Conservation (phyloP, 2,329 filamentous ascomycete genomes). For the Epichloe gansuensis region DNA sequence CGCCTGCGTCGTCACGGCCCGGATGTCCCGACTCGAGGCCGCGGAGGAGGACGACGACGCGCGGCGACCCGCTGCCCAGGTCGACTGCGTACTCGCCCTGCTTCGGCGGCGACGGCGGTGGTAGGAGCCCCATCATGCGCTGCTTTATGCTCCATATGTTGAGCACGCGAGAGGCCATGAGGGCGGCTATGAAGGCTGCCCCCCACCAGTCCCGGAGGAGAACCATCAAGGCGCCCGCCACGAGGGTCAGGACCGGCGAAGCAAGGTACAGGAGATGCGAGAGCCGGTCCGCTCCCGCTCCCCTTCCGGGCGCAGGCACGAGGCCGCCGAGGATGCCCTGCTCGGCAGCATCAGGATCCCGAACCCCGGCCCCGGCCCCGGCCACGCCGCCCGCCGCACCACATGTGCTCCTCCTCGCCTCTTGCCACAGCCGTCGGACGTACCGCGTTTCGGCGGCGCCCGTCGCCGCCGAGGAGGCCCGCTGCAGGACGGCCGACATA, state of each 20-base stretch:
- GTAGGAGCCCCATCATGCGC: slow-evolving; percentile 17
- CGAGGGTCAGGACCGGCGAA: slow-evolving; percentile 32
- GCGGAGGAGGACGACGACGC: slow-evolving; percentile 31
- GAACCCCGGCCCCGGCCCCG: too few relatives aligned
- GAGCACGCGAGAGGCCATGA: slow-evolving; percentile 40
- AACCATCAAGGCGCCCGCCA: slow-evolving; percentile 30
- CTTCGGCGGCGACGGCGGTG: neutral
- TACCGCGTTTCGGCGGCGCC: too few relatives aligned
- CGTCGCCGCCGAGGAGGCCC: neutral
- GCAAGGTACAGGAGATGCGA: slow-evolving; percentile 36
- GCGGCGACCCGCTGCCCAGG: slow-evolving; percentile 36
- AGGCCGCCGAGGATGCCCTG: slow-evolving; percentile 5
- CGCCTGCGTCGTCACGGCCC: slow-evolving; percentile 42
- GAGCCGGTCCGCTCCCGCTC: slow-evolving; percentile 27
- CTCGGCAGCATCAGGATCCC: too few relatives aligned
- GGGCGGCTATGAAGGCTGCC: slow-evolving; percentile 28
- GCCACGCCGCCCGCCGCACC: too few relatives aligned
- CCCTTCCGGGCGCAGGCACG: neutral
- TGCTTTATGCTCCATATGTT: slow-evolving; percentile 45
- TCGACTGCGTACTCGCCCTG: slow-evolving; percentile 37
- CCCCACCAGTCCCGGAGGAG: slow-evolving; percentile 40
- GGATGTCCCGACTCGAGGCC: slow-evolving; percentile 44
- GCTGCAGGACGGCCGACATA: slow-evolving; percentile 12
- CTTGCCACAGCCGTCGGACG: slow-evolving; percentile 16
- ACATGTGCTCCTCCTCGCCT: slow-evolving; percentile 1